Percentiles rank a stretch among this genome's conserved stretches.
phyloP scores from a whole-genome alignment of 139 green algal species.

The Micractinium conductrix region DNA sequence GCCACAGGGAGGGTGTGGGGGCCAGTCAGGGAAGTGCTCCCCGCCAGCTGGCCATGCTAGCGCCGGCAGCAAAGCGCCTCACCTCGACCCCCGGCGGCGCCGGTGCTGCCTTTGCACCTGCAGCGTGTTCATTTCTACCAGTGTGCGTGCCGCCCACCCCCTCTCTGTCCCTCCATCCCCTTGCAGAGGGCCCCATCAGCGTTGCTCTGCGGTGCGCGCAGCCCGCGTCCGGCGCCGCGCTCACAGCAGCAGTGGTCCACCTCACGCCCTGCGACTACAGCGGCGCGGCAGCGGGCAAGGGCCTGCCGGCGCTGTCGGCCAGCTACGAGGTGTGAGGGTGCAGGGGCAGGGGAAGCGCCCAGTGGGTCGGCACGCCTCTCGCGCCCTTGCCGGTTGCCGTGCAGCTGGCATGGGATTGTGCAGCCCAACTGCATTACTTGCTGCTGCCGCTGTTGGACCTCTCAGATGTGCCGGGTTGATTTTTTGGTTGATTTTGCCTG shows the following conservation, averaged over 20 bases:
- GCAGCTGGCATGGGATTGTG: no score
- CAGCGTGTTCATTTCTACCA: neutral
- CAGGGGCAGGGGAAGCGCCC: no score
- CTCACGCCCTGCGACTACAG: conserved; percentile 2
- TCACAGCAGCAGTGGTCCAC: conserved; percentile 12
- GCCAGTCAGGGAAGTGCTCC: no score
- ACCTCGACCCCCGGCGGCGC: no score
- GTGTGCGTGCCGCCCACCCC: neutral
- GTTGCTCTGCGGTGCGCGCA: conserved; percentile 1
- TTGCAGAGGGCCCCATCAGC: neutral
- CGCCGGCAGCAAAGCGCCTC: no score
- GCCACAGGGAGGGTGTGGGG: no score
- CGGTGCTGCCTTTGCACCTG: neutral
- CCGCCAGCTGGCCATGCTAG: no score
- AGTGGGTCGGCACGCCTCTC: no score
- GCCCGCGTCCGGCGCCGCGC: neutral
- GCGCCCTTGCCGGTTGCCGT: no score
- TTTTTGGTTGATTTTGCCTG: neutral
- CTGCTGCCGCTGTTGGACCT: no score
- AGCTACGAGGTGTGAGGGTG: neutral
- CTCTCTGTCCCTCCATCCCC: neutral
- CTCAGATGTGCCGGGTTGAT: no score
- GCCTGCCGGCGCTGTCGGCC: neutral
- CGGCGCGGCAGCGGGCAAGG: neutral
- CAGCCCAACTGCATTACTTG: no score